A percentile compares a stretch with the other conserved stretches of the same genome.
These are phyloP conservation scores for Curvularia eragrostidis DNA, from an alignment of 2,329 filamentous ascomycete genomes.

Conservation along the genomic window DNA sequence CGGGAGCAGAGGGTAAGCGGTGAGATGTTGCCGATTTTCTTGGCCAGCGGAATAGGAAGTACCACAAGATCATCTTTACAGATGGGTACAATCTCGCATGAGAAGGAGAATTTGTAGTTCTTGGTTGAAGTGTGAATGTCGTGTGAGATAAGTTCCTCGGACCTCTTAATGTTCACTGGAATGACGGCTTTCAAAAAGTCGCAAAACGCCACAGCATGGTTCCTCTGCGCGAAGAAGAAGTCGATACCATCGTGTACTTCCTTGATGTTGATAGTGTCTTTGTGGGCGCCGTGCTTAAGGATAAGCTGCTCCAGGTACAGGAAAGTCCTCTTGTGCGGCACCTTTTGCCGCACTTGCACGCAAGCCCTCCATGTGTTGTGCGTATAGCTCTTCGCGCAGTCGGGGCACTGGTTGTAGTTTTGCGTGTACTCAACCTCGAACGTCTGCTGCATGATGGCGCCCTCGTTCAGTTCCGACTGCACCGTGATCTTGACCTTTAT, in stretches of 20 bases:
- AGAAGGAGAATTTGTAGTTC: conserved; percentile 94
- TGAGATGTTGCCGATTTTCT: conserved; percentile 84
- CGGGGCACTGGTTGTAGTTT: conserved; percentile 89
- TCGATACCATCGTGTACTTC: conserved; percentile 95
- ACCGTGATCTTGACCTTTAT: conserved; percentile 96
- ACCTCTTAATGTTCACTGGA: conserved; percentile 80
- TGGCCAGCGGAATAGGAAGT: conserved; percentile 86
- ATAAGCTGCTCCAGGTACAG: conserved; percentile 91
- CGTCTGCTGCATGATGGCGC: conserved; percentile 81
- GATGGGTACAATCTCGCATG: conserved; percentile 86
- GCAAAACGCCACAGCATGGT: conserved; percentile 90
- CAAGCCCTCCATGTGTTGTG: conserved; percentile 93
- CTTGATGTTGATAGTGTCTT: conserved; percentile 97
- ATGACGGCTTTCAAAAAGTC: conserved; percentile 87
- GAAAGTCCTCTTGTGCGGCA: conserved; percentile 90
- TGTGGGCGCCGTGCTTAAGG: conserved; percentile 80
- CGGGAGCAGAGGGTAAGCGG: conserved; percentile 86
- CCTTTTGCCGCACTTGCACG: conserved; percentile 96
- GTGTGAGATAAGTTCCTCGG: conserved; percentile 91
- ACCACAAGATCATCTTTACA: conserved; percentile 98
- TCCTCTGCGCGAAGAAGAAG: conserved; percentile 89
- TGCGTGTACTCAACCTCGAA: conserved; percentile 96
- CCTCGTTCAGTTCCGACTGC: conserved; percentile 72
- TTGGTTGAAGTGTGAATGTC: conserved; percentile 90
- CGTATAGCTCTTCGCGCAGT: conserved; percentile 88